phyloP scores from a whole-genome alignment of 345 rosid genomes.

The Populus euphratica region DNA sequence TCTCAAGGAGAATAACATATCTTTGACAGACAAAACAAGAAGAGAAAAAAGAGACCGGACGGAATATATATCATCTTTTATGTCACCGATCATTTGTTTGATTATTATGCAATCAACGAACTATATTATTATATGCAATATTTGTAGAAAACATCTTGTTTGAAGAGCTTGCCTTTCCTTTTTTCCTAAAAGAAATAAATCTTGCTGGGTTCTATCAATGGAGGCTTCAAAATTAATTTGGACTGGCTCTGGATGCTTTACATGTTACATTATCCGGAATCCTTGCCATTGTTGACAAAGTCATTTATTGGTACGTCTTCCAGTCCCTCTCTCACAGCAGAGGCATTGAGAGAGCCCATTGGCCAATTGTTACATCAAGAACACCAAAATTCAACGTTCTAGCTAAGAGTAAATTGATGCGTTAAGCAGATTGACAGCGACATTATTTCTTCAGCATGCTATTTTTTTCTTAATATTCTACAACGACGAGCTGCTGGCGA shows the following conservation, averaged over 20 bases:
- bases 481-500: background rate
- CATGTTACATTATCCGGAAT: background rate
- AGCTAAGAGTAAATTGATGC: constrained; percentile 23
- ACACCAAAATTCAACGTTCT: background rate
- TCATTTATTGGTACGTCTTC: constrained; percentile 7
- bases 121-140: no score
- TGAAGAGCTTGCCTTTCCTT: no score
- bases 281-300: constrained; percentile 9
- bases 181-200: no score
- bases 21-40: background rate
- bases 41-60: background rate
- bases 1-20: background rate
- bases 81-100: background rate
- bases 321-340: background rate
- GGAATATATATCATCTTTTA: background rate
- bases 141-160: no score
- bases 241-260: background rate
- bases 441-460: constrained; percentile 3
- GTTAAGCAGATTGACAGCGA: constrained; percentile 31
- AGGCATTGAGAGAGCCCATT: background rate
- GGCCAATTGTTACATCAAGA: background rate
- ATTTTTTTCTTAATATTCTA: background rate
- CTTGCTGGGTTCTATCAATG: background rate
- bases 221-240: background rate
- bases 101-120: background rate